Conservation (phyloP, 1,284 basidiomycete genomes). For the Rhodotorula glutinis region DNA sequence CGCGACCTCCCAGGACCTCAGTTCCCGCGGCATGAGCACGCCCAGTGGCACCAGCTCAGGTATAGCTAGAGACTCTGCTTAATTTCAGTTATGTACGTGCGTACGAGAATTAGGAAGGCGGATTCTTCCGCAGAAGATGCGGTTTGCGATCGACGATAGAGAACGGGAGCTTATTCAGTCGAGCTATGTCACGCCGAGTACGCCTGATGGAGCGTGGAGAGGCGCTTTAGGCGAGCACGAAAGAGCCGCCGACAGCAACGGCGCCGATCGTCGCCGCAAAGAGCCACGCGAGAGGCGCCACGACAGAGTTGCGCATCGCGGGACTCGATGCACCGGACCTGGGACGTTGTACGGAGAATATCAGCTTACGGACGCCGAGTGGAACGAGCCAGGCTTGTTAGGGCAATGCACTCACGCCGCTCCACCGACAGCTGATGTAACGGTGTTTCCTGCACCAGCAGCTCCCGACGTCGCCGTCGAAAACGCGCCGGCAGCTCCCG, state of each 20-base stretch:
- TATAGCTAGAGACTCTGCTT: too few species aligned
- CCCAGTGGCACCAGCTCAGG: too few species aligned
- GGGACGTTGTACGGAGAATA: neutral
- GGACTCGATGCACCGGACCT: conserved; percentile 3
- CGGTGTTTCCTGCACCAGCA: neutral
- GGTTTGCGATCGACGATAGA: too few species aligned
- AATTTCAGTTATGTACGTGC: too few species aligned
- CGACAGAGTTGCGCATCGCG: neutral
- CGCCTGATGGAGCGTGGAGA: neutral
- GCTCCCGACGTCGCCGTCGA: neutral
- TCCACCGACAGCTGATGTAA: neutral
- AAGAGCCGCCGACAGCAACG: conserved; percentile 14
- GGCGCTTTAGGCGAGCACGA: conserved; percentile 18
- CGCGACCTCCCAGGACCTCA: too few species aligned
- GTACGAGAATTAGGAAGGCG: too few species aligned
- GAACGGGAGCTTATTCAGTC: too few species aligned
- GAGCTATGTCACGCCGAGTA: too few species aligned
- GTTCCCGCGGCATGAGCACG: too few species aligned
- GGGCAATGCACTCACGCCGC: neutral
- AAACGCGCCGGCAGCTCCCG: conserved; percentile 1
- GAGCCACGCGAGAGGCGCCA: conserved; percentile 1
- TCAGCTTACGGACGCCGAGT: too few species aligned
- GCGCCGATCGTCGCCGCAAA: conserved; percentile 8
- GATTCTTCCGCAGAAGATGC: too few species aligned
- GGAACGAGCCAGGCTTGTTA: too few species aligned